Conservation (phyloP, 352 stramenopile genomes). For the Pythium phragmitis region DNA sequence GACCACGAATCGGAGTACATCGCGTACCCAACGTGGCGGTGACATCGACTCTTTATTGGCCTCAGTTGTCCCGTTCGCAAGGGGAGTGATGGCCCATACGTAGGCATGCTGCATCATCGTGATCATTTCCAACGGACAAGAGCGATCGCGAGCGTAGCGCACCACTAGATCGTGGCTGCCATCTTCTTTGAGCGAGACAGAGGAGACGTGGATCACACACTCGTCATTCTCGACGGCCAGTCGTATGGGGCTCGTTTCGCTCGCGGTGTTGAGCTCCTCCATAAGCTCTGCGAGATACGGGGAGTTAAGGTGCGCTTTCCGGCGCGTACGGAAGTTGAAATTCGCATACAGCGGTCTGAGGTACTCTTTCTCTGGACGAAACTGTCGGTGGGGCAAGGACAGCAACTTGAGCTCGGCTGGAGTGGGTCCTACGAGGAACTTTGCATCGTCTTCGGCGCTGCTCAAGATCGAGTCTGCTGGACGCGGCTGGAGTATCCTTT, state of each 20-base stretch:
- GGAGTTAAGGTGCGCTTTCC: slow-evolving; percentile 29
- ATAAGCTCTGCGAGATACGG: slow-evolving; percentile 28
- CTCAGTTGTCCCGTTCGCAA: background rate
- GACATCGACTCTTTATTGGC: background rate
- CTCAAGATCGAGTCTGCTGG: background rate
- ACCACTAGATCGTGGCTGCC: slow-evolving; percentile 17
- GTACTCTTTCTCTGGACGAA: slow-evolving; percentile 47
- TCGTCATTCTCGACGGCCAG: slow-evolving; percentile 39
- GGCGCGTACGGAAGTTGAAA: slow-evolving; percentile 30
- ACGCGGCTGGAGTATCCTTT: background rate
- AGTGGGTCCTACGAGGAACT: slow-evolving; percentile 17
- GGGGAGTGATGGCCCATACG: slow-evolving; percentile 38
- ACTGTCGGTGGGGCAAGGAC: slow-evolving; percentile 23
- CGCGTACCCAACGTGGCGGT: slow-evolving; percentile 51
- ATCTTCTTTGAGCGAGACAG: background rate
- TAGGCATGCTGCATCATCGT: slow-evolving; percentile 33
- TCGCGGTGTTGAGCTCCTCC: background rate
- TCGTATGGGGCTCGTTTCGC: slow-evolving; percentile 7
- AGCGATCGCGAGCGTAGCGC: slow-evolving; percentile 41
- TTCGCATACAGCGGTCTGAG: slow-evolving; percentile 49
- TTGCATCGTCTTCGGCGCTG: background rate
- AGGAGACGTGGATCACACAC: slow-evolving; percentile 41
- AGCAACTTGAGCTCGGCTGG: slow-evolving; percentile 17
- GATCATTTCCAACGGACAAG: slow-evolving; percentile 35
- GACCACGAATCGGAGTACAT: slow-evolving; percentile 45